Base-by-base conservation (phyloP, 805 yeast genomes). In the Candida nemodendra region DNA sequence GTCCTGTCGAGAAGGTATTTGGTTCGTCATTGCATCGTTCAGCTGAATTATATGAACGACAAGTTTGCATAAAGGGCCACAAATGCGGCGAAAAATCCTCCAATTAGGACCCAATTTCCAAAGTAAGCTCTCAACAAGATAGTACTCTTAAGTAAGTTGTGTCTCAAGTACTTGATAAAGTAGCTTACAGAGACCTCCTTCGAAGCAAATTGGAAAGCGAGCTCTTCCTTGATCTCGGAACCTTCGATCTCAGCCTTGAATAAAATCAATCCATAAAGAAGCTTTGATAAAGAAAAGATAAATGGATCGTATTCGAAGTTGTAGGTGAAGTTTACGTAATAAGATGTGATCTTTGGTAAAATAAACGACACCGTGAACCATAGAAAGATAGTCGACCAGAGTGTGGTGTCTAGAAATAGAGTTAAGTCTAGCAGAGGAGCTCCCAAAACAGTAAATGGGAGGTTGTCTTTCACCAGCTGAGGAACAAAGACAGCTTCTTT, bases 241-340 rank as follows among this genome's bases (percentile, higher is more conserved):
- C 46, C 30, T 4, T 54, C 36, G 21, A 62, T 37, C 19, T 47
- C 56, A 12, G 54, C 32, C 33, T 61, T 63, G 50, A 59, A 57
- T 32, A 72, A 43, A 42, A 66, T 55, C 48, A 66, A 62, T 24
- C 62, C 60, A 25, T 69, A 45, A 41, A 75, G 54, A 9, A 71
- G 53, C 53, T 74, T 75, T 31, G 70, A 48, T 42, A 76, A 58
- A 13, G 76, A 62, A 51, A 68, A 71, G 37, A 71, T 59, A 45
- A 74, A 72, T 22, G 81, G 81, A 56, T 76, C 82, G 59, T 67
- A 66, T 26, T 61, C 67, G 51, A 74, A 74, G 54, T 74, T 74
- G 50, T 73, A 57, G 52, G 79, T 62, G 55, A 76, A 76, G 59
- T 76, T 76, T 50, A 76, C 50, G 59, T 72, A 76, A 59, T 72